Percentiles rank a stretch among this genome's conserved stretches.
phyloP scores from a whole-genome alignment of 495 filamentous ascomycete genomes.

The Xylaria flabelliformis region DNA sequence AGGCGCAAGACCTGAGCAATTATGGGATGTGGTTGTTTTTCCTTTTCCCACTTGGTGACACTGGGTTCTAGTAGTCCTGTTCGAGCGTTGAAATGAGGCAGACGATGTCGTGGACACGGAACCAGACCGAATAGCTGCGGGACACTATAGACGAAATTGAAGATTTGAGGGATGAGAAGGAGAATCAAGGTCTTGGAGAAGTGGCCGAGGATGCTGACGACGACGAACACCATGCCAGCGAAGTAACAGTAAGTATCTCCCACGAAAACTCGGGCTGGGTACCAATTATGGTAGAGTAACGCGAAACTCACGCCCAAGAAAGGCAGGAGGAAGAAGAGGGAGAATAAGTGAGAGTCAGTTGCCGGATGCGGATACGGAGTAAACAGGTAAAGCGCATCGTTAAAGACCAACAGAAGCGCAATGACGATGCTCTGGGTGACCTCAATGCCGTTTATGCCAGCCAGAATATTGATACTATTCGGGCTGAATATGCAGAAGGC shows the following conservation, averaged over 20 bases:
- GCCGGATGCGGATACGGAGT: constrained; percentile 88
- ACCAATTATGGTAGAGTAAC: constrained; percentile 92
- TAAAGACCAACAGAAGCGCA: constrained; percentile 78
- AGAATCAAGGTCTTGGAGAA: constrained; percentile 97
- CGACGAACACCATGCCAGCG: constrained; percentile 97
- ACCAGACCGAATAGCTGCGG: constrained; percentile 90
- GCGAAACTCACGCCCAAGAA: constrained; percentile 92
- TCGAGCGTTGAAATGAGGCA: constrained; percentile 84
- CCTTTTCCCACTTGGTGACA: constrained; percentile 73
- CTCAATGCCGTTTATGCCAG: constrained; percentile 97
- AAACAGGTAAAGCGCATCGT: constrained; percentile 81
- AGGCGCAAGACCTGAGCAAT: constrained; percentile 67
- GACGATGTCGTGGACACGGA: constrained; percentile 88
- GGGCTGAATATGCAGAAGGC: constrained; percentile 93
- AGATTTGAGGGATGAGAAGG: constrained; percentile 89
- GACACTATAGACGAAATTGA: constrained; percentile 93
- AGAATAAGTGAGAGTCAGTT: constrained; percentile 94
- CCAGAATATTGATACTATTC: constrained; percentile 98
- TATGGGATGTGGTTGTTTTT: constrained; percentile 67
- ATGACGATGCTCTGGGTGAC: constrained; percentile 94
- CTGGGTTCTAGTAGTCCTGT: constrained; percentile 86
- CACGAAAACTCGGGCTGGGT: constrained; percentile 92
- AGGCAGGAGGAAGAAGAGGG: constrained; percentile 89
- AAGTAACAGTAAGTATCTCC: constrained; percentile 99
- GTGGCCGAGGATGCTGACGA: constrained; percentile 94